phyloP scores from a whole-genome alignment of 257 asterid genomes.

The Vinca minor region DNA sequence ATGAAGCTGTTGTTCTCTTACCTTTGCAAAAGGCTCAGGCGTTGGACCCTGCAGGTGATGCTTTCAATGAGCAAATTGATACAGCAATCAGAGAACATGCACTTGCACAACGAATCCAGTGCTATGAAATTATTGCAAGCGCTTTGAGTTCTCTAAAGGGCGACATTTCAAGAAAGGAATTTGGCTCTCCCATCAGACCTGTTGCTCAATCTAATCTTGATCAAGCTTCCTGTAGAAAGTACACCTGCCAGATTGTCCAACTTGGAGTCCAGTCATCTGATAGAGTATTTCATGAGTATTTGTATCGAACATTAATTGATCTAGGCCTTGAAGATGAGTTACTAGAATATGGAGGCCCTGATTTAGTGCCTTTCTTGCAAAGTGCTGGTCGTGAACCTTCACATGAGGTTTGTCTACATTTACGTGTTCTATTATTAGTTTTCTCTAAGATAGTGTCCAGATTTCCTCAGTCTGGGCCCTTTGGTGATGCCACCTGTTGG shows the following conservation, averaged over 20 bases:
- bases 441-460: neutral
- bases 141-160: conserved; percentile 75
- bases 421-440: neutral
- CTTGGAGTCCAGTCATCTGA: conserved; percentile 93
- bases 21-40: conserved; percentile 95
- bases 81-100: conserved; percentile 65
- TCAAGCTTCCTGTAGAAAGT: conserved; percentile 65
- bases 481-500: neutral
- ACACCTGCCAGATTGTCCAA: conserved; percentile 81
- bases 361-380: conserved; percentile 88
- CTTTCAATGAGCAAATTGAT: conserved; percentile 78
- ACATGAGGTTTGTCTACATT: conserved; percentile 48
- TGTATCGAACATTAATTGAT: conserved; percentile 70
- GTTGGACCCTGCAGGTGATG: conserved; percentile 82
- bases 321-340: conserved; percentile 88
- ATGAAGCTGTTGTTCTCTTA: conserved; percentile 88
- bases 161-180: conserved; percentile 51
- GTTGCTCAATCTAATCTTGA: conserved; percentile 64
- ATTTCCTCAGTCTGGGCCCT: neutral
- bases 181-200: conserved; percentile 84
- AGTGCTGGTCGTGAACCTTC: conserved; percentile 68
- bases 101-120: conserved; percentile 75
- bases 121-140: conserved; percentile 67
- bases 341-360: conserved; percentile 90
- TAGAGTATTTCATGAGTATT: conserved; percentile 70